These are phyloP conservation scores for Cladochytrium tenue DNA, from an alignment of 371 early-diverging fungal genomes.

Conservation along the genomic window DNA sequence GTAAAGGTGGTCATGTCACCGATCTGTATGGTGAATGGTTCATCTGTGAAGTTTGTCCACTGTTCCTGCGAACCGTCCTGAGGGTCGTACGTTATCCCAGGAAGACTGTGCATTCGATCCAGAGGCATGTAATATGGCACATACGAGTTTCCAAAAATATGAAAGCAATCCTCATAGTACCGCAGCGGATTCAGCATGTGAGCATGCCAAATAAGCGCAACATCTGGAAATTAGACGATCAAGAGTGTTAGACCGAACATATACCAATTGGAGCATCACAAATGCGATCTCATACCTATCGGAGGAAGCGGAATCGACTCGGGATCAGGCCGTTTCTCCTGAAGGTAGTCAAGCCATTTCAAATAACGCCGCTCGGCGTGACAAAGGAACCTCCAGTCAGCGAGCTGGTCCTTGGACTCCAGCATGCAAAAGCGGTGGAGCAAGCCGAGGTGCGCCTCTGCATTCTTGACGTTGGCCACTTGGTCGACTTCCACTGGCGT, in stretches of 20 bases:
- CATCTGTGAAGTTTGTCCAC: conserved; percentile 23
- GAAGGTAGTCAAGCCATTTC: conserved; percentile 30
- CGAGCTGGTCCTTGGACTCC: conserved; percentile 14
- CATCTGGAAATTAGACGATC: conserved; percentile 11
- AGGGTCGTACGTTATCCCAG: conserved; percentile 16
- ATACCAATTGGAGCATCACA: not conserved
- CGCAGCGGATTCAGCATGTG: conserved; percentile 38
- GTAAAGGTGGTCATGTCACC: conserved; percentile 10
- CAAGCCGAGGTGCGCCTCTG: conserved; percentile 27
- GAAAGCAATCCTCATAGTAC: conserved; percentile 36
- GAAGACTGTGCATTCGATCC: conserved; percentile 22
- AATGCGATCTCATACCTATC: conserved; percentile 17
- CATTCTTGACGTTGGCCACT: conserved; percentile 13
- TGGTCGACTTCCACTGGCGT: conserved; percentile 10
- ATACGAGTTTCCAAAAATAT: conserved; percentile 12
- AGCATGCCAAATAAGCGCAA: conserved; percentile 37
- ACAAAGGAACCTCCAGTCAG: conserved; percentile 27
- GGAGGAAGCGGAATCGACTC: conserved; percentile 27
- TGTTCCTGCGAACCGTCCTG: conserved; percentile 20
- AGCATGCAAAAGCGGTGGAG: conserved; percentile 27
- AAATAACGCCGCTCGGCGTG: conserved; percentile 36
- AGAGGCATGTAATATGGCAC: conserved; percentile 19
- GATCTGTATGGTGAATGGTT: conserved; percentile 14
- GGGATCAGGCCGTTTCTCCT: conserved; percentile 13
- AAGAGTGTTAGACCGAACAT: not conserved